Conservation (phyloP, 352 stramenopile genomes). For the Globisporangium nunn region DNA sequence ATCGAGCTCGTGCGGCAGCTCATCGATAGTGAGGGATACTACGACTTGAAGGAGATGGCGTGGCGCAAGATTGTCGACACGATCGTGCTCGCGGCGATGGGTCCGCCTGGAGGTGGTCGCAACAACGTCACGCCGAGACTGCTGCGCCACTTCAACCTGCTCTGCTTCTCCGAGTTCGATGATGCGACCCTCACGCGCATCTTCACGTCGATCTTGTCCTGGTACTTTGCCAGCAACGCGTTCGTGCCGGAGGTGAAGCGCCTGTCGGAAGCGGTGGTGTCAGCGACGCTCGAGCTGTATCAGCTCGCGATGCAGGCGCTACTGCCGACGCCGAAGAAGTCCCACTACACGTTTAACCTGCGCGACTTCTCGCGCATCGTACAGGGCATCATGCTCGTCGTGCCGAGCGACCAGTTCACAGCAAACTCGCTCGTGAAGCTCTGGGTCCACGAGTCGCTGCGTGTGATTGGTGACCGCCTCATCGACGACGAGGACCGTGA, state of each 20-base stretch:
- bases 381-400: conserved; percentile 90
- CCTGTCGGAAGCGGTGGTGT: conserved; percentile 72
- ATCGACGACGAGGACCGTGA: conserved; percentile 89
- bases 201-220: conserved; percentile 89
- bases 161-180: conserved; percentile 93
- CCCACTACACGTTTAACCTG: conserved; percentile 95
- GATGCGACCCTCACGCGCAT: conserved; percentile 89
- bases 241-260: conserved; percentile 73
- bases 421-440: conserved; percentile 84
- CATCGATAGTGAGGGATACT: conserved; percentile 87
- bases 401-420: conserved; percentile 74
- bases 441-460: conserved; percentile 92
- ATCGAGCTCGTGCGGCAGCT: conserved; percentile 91
- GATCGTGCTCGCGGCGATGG: conserved; percentile 88
- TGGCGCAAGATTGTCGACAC: conserved; percentile 90
- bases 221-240: conserved; percentile 65
- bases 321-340: conserved; percentile 92
- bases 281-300: conserved; percentile 90
- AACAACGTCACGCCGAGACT: conserved; percentile 89
- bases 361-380: conserved; percentile 92
- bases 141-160: conserved; percentile 89
- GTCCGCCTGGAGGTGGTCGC: conserved; percentile 84
- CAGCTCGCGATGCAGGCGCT: conserved; percentile 75
- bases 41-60: conserved; percentile 92
- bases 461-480: conserved; percentile 93